Conservation (phyloP, 192 early-diverging fungal genomes). For the Radiomyces spectabilis region DNA sequence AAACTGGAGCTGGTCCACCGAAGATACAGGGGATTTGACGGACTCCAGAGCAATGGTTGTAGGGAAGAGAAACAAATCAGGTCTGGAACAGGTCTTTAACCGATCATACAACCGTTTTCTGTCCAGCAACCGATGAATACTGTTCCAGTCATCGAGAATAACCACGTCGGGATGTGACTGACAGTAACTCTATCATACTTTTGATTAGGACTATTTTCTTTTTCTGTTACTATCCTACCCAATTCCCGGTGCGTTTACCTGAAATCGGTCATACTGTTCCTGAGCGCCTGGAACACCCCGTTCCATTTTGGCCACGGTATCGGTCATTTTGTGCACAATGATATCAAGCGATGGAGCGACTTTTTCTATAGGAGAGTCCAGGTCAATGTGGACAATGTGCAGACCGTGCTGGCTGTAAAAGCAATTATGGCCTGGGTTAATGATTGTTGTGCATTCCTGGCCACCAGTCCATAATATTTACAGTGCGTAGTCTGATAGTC, state of each 20-base stretch:
- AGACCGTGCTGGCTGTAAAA: constrained; percentile 15
- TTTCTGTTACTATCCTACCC: neutral
- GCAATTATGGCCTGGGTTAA: neutral
- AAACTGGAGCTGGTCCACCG: constrained; percentile 5
- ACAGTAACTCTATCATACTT: constrained; percentile 15
- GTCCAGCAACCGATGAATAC: constrained; percentile 23
- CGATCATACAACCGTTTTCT: constrained; percentile 11
- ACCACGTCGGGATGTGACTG: constrained; percentile 16
- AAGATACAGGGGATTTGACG: neutral
- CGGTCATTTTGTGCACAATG: constrained; percentile 33
- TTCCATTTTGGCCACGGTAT: constrained; percentile 19
- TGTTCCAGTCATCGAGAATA: constrained; percentile 14
- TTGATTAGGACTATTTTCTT: neutral
- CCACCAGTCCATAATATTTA: neutral
- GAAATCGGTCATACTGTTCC: constrained; percentile 13
- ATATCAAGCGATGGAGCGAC: too few species aligned
- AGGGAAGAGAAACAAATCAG: constrained; percentile 5
- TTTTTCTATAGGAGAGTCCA: too few species aligned
- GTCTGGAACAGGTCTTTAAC: neutral
- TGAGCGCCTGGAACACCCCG: constrained; percentile 4
- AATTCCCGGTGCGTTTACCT: constrained; percentile 1
- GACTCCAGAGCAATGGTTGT: constrained; percentile 1
- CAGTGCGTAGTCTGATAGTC: constrained; percentile 26
- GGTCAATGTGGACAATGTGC: constrained; percentile 17
- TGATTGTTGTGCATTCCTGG: neutral